A percentile compares a stretch with the other conserved stretches of the same genome.
These are phyloP conservation scores for Alternaria arborescens DNA, from an alignment of 2,329 filamentous ascomycete species.

Conservation along the genomic window DNA sequence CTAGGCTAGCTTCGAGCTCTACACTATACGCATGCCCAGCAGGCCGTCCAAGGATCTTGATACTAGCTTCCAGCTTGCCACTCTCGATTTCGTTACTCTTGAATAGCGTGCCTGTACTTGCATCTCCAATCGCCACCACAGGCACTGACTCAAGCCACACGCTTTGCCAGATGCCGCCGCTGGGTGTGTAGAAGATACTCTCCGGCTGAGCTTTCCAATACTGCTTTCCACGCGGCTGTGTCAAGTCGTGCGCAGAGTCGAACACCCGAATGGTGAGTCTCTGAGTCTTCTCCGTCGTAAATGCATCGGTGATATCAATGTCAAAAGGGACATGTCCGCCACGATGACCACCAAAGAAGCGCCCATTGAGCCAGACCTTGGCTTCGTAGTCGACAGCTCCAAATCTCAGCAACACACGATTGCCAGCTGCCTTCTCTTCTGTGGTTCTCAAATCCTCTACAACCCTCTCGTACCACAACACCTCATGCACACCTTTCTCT, in stretches of 20 bases:
- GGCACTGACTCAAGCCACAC: constrained; percentile 68
- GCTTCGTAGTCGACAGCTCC: constrained; percentile 70
- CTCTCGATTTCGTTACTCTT: constrained; percentile 62
- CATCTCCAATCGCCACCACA: constrained; percentile 61
- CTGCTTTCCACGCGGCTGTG: constrained; percentile 73
- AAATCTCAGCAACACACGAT: constrained; percentile 62
- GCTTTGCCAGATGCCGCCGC: constrained; percentile 66
- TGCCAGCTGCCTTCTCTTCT: constrained; percentile 53
- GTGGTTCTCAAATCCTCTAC: constrained; percentile 61
- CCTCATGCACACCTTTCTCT: constrained; percentile 69
- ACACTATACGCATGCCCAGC: constrained; percentile 59
- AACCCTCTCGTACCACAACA: constrained; percentile 70
- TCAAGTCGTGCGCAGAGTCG: constrained; percentile 70
- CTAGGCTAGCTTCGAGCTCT: constrained; percentile 63
- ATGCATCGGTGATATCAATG: constrained; percentile 65
- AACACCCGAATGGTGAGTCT: constrained; percentile 65
- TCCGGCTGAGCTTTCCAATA: constrained; percentile 70
- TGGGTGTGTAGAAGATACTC: constrained; percentile 67
- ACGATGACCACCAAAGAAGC: constrained; percentile 62
- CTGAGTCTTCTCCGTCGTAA: constrained; percentile 26
- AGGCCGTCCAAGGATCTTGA: constrained; percentile 61
- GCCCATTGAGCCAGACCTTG: constrained; percentile 64
- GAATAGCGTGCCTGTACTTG: constrained; percentile 66
- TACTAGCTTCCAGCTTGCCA: constrained; percentile 60
- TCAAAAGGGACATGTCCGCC: constrained; percentile 68